Base-by-base conservation (phyloP, 805 yeast species). In the Saturnispora diversa region DNA sequence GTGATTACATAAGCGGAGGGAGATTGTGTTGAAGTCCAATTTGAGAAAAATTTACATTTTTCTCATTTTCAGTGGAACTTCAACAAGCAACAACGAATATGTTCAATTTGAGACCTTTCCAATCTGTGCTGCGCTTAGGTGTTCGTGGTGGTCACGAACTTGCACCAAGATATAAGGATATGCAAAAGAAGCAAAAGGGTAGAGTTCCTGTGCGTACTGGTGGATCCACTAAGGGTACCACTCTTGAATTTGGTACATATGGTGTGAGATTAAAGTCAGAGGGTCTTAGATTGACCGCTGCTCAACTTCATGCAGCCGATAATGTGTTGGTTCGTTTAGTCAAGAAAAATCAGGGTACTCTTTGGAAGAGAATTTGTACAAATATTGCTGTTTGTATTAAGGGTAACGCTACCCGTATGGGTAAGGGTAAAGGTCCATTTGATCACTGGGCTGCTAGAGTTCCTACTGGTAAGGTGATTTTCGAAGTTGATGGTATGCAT, bases 401-500 rank as follows among this genome's bases (percentile, higher is more conserved):
- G 67, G 98, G 98, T 67, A 92, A 92, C 62, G 96, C 92, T 61
- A 86, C 96, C 9, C 92, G 98, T 80, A 92, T 92, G 98, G 98
- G 98, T 69, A 92, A 92, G 63, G 98, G 98, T 68, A 92, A 92
- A 65, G 98, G 98, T 64, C 81, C 88, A 0, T 90, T 92, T 58
- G 95, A 86, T 55, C 92, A 86, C 66, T 92, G 97, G 97, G 94
- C 94, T 54, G 84, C 80, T 25, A 77, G 98, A 54, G 92, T 92
- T 11, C 94, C 97, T 30, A 88, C 97, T 0, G 98, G 98, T 3
- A 88, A 87, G 56, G 78, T 92, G 31, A 68, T 88, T 17, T 86
- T 88, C 56, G 98, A 92, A 65, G 77, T 88, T 56, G 68, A 62
- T 24, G 68, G 66, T 30, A 71, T 90, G 51, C 97, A 92, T 62